Evolutionary conservation across 1,139 yeast genomes (phyloP), one percentile per base, ranked within the genome.

Genomic region (Scheffersomyces stambukii): DNA sequence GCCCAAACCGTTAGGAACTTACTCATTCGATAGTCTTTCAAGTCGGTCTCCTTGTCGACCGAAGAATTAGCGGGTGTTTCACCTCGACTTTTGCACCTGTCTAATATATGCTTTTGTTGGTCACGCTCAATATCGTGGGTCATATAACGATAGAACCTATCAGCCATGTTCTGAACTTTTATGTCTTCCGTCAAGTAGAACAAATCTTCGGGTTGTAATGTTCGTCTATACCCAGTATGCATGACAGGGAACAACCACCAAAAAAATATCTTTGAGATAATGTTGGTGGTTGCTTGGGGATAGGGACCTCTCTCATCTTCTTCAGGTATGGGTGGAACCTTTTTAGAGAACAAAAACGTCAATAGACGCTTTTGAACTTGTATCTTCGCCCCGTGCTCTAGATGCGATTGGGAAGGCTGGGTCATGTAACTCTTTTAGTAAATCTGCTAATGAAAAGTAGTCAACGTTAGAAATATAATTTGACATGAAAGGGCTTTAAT

Each of bases 201-300:
- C 37, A 73, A 50, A 46, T 73, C 78, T 16, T 60, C 58, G 1
- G 70, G 64, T 25, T 57, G 58, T 31, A 73, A 50, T 3, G 77
- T 72, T 37, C 79, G 53, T 42, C 60, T 65, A 43, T 73, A 73
- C 1, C 79, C 79, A n/a, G 60, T 54, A 13, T 42, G 45, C 62
- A 73, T 51, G 13, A 73, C 45, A 1, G 78, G 78, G 23, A 43
- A 36, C 29, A 73, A 41, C 75, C 77, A 70, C 68, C 72, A 62
- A 50, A 72, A 72, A 43, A 70, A 68, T 1, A 60, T 25, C 34
- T 51, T 45, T n/a, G 64, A 60, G 5, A 70, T 4, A n/a, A 56
- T 24, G 37, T 65, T 66, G n/a, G 64, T 49, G 2, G 45, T 32
- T 3, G 22, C 16, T 22, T 48, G 51, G 0, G 75, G 74, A 37